Percentiles rank a stretch among this genome's conserved stretches.
Conservation (phyloP, 2,329 filamentous ascomycete genomes). For the Penicillium sp. region DNA sequence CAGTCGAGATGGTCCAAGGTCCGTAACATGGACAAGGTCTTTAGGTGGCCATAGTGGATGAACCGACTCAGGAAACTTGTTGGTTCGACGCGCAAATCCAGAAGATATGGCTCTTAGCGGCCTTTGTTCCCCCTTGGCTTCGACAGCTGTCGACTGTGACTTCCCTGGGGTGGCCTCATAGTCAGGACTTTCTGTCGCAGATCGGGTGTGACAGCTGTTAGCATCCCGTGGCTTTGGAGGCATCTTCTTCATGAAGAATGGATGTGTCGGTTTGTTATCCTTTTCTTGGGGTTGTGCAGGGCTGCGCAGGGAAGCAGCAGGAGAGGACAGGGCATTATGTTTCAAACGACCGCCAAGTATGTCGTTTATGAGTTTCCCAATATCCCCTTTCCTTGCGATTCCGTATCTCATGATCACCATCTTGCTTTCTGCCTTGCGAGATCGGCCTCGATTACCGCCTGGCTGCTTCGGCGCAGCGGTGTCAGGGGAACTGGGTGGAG, state of each 20-base stretch:
- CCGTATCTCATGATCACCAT: constrained; percentile 65
- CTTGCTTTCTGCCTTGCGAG: constrained; percentile 25
- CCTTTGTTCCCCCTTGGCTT: constrained; percentile 8
- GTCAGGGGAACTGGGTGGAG: constrained; percentile 27
- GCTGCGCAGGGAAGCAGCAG: constrained; percentile 18
- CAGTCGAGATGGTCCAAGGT: constrained; percentile 22
- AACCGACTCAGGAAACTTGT: constrained; percentile 35
- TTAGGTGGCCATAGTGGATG: constrained; percentile 44
- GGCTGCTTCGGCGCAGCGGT: constrained; percentile 21
- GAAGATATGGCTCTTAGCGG: constrained; percentile 8
- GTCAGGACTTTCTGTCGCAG: not conserved
- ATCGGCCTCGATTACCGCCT: constrained; percentile 39
- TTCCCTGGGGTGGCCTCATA: not conserved
- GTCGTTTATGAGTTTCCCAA: constrained; percentile 64
- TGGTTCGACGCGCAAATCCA: constrained; percentile 24
- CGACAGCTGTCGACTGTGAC: not conserved
- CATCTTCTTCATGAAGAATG: constrained; percentile 67
- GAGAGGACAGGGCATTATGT: constrained; percentile 24
- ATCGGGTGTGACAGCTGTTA: not conserved
- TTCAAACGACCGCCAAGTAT: constrained; percentile 56
- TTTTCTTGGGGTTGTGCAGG: constrained; percentile 23
- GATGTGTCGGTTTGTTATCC: constrained; percentile 58
- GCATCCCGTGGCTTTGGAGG: constrained; percentile 25
- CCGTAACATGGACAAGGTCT: constrained; percentile 54
- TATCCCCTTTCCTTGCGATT: constrained; percentile 45